A percentile compares a stretch with the other conserved stretches of the same genome.
Conservation (phyloP, 768 basidiomycete genomes). For the Scleroderma bovista region DNA sequence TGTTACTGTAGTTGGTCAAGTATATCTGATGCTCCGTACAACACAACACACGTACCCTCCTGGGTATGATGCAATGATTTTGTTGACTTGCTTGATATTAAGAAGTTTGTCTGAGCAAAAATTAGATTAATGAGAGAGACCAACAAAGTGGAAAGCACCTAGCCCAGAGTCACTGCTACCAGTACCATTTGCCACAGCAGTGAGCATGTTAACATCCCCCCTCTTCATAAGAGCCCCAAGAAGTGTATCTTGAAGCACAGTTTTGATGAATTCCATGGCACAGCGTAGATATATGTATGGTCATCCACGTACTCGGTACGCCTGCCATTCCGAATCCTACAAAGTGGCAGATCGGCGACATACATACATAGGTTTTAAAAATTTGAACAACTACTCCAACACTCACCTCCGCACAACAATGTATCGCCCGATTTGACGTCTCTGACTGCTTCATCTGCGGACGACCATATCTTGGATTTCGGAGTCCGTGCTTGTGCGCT, state of each 20-base stretch:
- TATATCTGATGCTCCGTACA: neutral
- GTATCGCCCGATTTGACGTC: slow-evolving; percentile 77
- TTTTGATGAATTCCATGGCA: neutral
- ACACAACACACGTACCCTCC: slow-evolving; percentile 54
- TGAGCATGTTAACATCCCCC: slow-evolving; percentile 67
- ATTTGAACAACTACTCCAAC: slow-evolving; percentile 2
- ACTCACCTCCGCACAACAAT: slow-evolving; percentile 76
- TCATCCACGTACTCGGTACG: slow-evolving; percentile 58
- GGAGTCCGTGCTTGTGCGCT: slow-evolving; percentile 22
- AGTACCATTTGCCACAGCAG: slow-evolving; percentile 86
- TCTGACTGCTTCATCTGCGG: slow-evolving; percentile 76
- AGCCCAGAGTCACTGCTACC: slow-evolving; percentile 67
- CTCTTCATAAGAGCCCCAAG: slow-evolving; percentile 72
- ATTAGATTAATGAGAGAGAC: neutral
- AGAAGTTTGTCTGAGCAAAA: slow-evolving; percentile 58
- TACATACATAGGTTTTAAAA: too few relatives aligned
- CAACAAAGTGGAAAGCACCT: slow-evolving; percentile 37
- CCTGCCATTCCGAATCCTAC: slow-evolving; percentile 88
- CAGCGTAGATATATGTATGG: too few relatives aligned
- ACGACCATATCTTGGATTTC: slow-evolving; percentile 69
- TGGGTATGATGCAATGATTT: slow-evolving; percentile 86
- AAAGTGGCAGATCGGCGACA: neutral
- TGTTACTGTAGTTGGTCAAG: slow-evolving; percentile 53
- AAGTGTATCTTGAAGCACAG: slow-evolving; percentile 57
- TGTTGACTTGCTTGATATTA: slow-evolving; percentile 68